Evolutionary conservation across 768 basidiomycete species (phyloP).

Genomic region (Multifurca ochricompacta): DNA sequence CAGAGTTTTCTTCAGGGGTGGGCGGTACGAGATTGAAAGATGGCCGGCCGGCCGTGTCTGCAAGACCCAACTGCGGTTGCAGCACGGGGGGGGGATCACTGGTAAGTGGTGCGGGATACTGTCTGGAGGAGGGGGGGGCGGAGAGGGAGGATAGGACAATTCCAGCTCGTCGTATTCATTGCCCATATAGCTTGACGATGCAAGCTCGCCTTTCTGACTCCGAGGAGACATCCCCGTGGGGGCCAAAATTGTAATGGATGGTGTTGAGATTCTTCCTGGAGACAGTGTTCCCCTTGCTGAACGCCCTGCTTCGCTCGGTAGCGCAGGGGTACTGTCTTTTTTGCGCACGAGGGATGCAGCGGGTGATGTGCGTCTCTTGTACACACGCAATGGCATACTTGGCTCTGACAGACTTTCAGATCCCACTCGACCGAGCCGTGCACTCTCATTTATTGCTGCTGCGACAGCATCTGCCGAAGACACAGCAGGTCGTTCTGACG

Average conservation of each 20-base stretch:
- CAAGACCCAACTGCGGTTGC: background rate
- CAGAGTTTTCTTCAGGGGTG: background rate
- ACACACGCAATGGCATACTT: slow-evolving; percentile 5
- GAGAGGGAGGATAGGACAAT: slow-evolving; percentile 7
- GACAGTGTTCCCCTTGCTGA: background rate
- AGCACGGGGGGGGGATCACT: background rate
- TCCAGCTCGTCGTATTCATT: slow-evolving; percentile 12
- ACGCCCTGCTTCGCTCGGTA: background rate
- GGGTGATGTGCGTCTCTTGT: background rate
- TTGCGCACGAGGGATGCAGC: background rate
- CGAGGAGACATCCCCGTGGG: background rate
- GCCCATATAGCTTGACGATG: background rate
- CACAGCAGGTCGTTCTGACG: background rate
- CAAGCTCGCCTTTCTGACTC: background rate
- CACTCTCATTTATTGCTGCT: slow-evolving; percentile 5
- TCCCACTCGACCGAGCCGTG: background rate
- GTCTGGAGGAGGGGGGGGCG: background rate
- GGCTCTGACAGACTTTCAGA: background rate
- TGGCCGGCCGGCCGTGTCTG: background rate
- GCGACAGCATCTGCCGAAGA: slow-evolving; percentile 13
- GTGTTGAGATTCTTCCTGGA: background rate
- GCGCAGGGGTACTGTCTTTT: background rate
- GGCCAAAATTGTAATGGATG: background rate
- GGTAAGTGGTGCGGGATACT: background rate
- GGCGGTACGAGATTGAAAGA: background rate